phyloP scores from a whole-genome alignment of 1,284 basidiomycete species.

The Austropuccinia psidii region DNA sequence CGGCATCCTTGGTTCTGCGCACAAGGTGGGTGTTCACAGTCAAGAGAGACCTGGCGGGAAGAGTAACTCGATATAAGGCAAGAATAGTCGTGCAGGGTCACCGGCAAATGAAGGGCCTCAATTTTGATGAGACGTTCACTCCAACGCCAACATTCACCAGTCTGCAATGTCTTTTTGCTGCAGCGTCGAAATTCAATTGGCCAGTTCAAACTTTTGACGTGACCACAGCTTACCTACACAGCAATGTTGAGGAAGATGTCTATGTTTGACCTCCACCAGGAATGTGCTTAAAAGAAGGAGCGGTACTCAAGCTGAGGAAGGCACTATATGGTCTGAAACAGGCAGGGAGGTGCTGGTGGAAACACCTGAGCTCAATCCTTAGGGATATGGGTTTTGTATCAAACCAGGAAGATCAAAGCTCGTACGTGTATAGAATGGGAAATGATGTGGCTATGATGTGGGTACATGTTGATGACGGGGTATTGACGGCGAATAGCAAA shows the following conservation, averaged over 20 bases:
- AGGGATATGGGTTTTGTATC: neutral
- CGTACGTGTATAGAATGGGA: neutral
- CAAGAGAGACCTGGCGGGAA: no score
- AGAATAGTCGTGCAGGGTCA: no score
- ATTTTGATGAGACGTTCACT: no score
- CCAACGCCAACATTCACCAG: neutral
- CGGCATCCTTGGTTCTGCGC: no score
- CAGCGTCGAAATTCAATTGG: neutral
- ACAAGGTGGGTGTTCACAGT: no score
- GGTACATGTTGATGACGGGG: slow-evolving; percentile 4
- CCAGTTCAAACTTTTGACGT: slow-evolving; percentile 2
- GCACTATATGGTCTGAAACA: slow-evolving; percentile 2
- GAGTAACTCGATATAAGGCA: no score
- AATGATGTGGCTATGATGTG: neutral
- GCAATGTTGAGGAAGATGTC: neutral
- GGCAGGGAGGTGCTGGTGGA: neutral
- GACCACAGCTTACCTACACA: neutral
- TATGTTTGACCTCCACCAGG: neutral
- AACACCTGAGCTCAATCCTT: neutral
- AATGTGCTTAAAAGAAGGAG: neutral
- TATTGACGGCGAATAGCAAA: neutral
- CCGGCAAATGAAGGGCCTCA: no score
- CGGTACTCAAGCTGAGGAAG: neutral
- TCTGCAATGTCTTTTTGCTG: neutral
- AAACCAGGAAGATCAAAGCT: neutral